phyloP scores from a whole-genome alignment of 1,139 yeast species.

The Meyerozyma athensensis region DNA sequence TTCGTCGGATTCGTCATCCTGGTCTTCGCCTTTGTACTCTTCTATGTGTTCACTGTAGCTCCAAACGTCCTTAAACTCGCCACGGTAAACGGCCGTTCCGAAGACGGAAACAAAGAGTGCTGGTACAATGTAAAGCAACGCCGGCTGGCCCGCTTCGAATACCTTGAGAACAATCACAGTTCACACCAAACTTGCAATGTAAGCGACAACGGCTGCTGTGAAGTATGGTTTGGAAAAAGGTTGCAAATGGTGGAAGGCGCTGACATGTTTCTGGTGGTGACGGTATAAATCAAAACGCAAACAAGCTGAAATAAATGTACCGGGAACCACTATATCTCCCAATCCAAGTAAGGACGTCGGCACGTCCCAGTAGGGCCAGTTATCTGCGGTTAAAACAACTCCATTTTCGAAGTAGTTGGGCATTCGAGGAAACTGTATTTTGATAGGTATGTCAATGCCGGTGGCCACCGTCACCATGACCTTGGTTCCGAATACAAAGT shows the following conservation, averaged over 20 bases:
- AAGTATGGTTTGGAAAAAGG: conserved; percentile 44
- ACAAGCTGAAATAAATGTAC: conserved; percentile 44
- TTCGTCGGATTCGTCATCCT: conserved; percentile 10
- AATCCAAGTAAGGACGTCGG: conserved; percentile 41
- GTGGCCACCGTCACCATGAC: conserved; percentile 64
- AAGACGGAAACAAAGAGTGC: conserved; percentile 32
- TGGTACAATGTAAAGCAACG: conserved; percentile 61
- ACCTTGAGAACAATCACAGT: conserved; percentile 39
- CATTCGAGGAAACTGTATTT: conserved; percentile 43
- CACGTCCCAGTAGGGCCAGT: conserved; percentile 7
- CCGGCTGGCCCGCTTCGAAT: conserved; percentile 57
- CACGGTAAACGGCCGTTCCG: conserved; percentile 25
- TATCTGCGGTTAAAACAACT: not conserved
- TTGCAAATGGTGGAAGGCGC: conserved; percentile 37
- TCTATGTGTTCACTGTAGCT: conserved; percentile 16
- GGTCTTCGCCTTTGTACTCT: conserved; percentile 19
- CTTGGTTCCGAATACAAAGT: conserved; percentile 60
- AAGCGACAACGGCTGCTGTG: conserved; percentile 35
- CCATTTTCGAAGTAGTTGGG: conserved; percentile 7
- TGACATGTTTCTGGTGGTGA: conserved; percentile 22
- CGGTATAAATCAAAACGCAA: conserved; percentile 45
- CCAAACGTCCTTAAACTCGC: conserved; percentile 42
- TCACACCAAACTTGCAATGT: conserved; percentile 37
- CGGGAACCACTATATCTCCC: conserved; percentile 62
- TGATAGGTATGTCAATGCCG: conserved; percentile 50